Evolutionary conservation across 2,329 filamentous ascomycete genomes (phyloP).

Genomic region (Verticillium nubilum): DNA sequence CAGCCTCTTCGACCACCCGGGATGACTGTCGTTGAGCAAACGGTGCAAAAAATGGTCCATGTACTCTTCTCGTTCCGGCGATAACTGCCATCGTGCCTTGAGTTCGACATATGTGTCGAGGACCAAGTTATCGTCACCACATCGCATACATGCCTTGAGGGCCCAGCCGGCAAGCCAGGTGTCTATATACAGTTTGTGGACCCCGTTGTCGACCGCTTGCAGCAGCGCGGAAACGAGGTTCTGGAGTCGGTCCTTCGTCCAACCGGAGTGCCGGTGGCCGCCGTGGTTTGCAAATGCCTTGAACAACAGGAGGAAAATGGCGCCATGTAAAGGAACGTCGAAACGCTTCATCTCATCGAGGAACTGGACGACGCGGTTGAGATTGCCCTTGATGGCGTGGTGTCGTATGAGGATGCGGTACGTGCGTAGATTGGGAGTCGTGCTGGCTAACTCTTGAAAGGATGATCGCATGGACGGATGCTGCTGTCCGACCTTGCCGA

Average conservation of each 20-base stretch:
- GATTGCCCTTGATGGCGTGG: slow-evolving; percentile 64
- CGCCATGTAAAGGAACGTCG: slow-evolving; percentile 63
- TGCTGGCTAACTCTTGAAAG: slow-evolving; percentile 57
- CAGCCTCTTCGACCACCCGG: background rate
- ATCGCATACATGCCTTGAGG: slow-evolving; percentile 59
- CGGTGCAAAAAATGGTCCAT: slow-evolving; percentile 40
- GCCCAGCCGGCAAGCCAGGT: slow-evolving; percentile 58
- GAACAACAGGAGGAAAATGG: slow-evolving; percentile 76
- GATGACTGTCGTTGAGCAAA: slow-evolving; percentile 24
- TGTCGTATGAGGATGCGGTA: slow-evolving; percentile 76
- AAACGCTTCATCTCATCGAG: slow-evolving; percentile 76
- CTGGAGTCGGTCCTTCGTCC: slow-evolving; percentile 66
- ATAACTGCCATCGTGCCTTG: slow-evolving; percentile 40
- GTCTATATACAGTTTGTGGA: slow-evolving; percentile 42
- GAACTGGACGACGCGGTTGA: slow-evolving; percentile 64
- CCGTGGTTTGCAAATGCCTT: slow-evolving; percentile 77
- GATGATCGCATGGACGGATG: slow-evolving; percentile 47
- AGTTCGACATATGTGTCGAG: slow-evolving; percentile 49
- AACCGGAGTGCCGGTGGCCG: slow-evolving; percentile 55
- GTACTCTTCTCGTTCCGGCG: slow-evolving; percentile 33
- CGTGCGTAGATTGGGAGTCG: slow-evolving; percentile 71
- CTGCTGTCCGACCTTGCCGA: slow-evolving; percentile 46
- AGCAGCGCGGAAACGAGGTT: slow-evolving; percentile 63
- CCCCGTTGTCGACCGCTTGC: slow-evolving; percentile 41
- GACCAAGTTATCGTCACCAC: slow-evolving; percentile 45